These are phyloP conservation scores for Ophiostoma novo-ulmi DNA, from an alignment of 2,329 filamentous ascomycete species.

Conservation along the genomic window DNA sequence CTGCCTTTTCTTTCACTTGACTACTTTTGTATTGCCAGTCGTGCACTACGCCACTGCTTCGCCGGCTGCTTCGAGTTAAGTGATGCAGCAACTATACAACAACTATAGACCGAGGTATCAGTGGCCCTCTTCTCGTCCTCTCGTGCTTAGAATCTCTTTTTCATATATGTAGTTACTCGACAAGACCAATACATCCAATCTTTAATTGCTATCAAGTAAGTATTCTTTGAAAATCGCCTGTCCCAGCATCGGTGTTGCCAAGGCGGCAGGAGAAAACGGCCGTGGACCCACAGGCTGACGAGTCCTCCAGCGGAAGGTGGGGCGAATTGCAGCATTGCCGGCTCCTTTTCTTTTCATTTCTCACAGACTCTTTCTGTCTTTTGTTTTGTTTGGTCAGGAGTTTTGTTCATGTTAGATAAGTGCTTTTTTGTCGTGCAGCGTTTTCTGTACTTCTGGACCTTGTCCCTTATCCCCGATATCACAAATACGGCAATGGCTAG, in stretches of 20 bases:
- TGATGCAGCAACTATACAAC: background rate
- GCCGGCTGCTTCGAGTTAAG: background rate
- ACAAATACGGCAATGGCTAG: background rate
- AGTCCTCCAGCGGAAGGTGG: conserved; percentile 18
- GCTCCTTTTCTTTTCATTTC: background rate
- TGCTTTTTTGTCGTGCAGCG: background rate
- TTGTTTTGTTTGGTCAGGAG: background rate
- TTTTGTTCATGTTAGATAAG: background rate
- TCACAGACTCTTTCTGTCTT: background rate
- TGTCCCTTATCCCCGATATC: background rate
- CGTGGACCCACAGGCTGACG: conserved; percentile 22
- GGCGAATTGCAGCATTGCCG: background rate
- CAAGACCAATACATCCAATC: background rate
- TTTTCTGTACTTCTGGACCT: background rate
- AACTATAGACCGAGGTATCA: background rate
- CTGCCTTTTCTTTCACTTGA: too few relatives aligned
- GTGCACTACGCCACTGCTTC: background rate
- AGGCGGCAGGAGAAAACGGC: conserved; percentile 16
- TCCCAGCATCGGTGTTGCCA: conserved; percentile 15
- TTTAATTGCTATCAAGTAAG: too few relatives aligned
- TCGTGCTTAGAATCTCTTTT: too few relatives aligned
- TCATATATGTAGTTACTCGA: too few relatives aligned
- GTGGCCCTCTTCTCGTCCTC: background rate
- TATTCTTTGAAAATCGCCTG: background rate
- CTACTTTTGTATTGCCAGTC: background rate